Evolutionary conservation across 1,284 basidiomycete genomes (phyloP).

Genomic region (Melampsora larici-populina): DNA sequence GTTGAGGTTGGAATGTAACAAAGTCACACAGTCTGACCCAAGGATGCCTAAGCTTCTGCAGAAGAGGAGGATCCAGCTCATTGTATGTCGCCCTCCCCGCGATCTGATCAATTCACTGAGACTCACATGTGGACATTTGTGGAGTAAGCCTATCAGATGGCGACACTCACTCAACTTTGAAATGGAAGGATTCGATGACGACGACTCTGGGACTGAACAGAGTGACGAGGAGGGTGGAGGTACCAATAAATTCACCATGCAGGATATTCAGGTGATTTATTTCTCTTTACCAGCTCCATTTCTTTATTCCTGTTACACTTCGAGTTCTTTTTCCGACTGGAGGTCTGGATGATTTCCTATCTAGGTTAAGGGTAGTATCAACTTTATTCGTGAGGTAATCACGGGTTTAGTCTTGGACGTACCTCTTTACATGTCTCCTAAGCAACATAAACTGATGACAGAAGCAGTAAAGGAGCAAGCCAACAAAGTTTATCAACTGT

Average conservation of each 20-base stretch:
- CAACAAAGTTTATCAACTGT: constrained; percentile 53
- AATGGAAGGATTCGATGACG: constrained; percentile 45
- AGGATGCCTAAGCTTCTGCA: constrained; percentile 47
- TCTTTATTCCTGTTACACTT: not conserved
- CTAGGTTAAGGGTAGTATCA: constrained; percentile 47
- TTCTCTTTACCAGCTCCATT: not conserved
- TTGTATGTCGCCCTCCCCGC: constrained; percentile 25
- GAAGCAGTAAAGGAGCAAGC: constrained; percentile 51
- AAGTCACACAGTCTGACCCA: constrained; percentile 43
- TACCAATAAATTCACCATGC: constrained; percentile 47
- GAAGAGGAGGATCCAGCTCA: constrained; percentile 49
- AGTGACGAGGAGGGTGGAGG: constrained; percentile 1
- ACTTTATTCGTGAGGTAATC: constrained; percentile 51
- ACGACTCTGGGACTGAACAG: constrained; percentile 26
- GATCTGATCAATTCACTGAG: not conserved
- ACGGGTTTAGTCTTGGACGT: constrained; percentile 53
- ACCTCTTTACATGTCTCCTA: constrained; percentile 50
- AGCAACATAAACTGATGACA: constrained; percentile 51
- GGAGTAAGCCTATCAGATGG: constrained; percentile 49
- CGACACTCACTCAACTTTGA: constrained; percentile 48
- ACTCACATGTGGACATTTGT: not conserved
- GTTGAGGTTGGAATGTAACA: constrained; percentile 47
- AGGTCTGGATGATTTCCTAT: not conserved
- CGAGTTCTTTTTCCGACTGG: constrained; percentile 3
- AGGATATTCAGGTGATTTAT: constrained; percentile 47